Conservation (phyloP, 768 basidiomycete genomes). For the Hericium alpestre region DNA sequence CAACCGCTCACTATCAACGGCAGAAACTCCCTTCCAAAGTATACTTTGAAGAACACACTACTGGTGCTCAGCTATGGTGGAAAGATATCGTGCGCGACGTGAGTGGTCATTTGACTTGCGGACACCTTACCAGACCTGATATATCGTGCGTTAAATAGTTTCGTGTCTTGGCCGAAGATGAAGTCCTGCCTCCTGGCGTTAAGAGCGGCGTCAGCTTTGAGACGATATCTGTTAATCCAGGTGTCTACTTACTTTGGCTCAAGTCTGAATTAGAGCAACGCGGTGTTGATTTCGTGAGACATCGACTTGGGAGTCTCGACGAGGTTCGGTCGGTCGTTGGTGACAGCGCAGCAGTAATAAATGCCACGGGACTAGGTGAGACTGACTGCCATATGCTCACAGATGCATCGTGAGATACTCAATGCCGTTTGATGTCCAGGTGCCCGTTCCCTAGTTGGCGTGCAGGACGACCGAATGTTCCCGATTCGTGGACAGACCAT, state of each 20-base stretch:
- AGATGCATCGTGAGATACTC: neutral
- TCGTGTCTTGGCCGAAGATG: too few relatives aligned
- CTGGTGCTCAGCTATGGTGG: slow-evolving; percentile 26
- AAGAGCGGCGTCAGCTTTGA: slow-evolving; percentile 31
- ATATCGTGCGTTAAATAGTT: too few relatives aligned
- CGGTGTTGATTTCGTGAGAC: slow-evolving; percentile 35
- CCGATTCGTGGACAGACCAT: slow-evolving; percentile 84
- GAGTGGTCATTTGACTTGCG: slow-evolving; percentile 5
- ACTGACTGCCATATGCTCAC: neutral
- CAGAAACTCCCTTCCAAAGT: slow-evolving; percentile 29
- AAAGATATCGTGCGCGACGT: slow-evolving; percentile 29
- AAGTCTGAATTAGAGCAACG: slow-evolving; percentile 26
- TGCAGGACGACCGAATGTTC: slow-evolving; percentile 64
- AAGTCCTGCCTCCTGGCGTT: slow-evolving; percentile 22
- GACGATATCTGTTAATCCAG: slow-evolving; percentile 40
- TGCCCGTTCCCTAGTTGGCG: slow-evolving; percentile 64
- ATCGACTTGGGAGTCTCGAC: slow-evolving; percentile 31
- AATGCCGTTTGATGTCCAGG: slow-evolving; percentile 25
- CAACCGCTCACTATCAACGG: neutral
- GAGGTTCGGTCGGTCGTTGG: slow-evolving; percentile 33
- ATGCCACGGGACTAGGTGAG: slow-evolving; percentile 46
- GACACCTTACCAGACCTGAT: too few relatives aligned
- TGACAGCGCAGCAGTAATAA: slow-evolving; percentile 34
- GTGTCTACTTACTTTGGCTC: slow-evolving; percentile 40
- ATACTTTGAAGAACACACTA: slow-evolving; percentile 18